phyloP scores from a whole-genome alignment of 495 filamentous ascomycete species.

The Cercophora sp. region DNA sequence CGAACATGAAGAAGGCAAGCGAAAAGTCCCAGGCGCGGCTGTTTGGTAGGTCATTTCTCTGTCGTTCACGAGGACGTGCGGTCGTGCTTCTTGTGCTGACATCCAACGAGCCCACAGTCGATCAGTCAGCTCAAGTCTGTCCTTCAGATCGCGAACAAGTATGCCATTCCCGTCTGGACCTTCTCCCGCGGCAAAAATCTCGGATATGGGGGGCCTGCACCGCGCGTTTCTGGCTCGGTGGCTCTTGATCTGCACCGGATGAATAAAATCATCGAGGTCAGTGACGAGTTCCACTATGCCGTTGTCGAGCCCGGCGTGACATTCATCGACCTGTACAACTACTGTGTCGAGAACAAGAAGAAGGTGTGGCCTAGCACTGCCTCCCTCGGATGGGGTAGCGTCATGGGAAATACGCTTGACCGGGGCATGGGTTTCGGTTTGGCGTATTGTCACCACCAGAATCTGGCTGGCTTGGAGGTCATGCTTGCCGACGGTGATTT shows the following conservation, averaged over 20 bases:
- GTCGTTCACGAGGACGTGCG: too few relatives aligned
- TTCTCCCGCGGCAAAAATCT: conserved; percentile 52
- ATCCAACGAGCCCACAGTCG: conserved; percentile 26
- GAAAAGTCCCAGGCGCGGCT: conserved; percentile 41
- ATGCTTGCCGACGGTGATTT: conserved; percentile 46
- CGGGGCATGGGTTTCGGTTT: conserved; percentile 44
- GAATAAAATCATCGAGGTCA: conserved; percentile 53
- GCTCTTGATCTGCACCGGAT: conserved; percentile 54
- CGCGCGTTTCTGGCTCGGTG: conserved; percentile 48
- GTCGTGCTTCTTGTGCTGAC: neutral
- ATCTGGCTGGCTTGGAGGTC: conserved; percentile 46
- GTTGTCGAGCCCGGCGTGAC: conserved; percentile 56
- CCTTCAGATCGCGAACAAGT: conserved; percentile 39
- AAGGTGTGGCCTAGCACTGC: conserved; percentile 54
- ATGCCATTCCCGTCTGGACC: conserved; percentile 48
- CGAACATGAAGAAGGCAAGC: conserved; percentile 21
- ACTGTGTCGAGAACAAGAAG: conserved; percentile 45
- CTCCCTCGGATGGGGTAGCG: conserved; percentile 54
- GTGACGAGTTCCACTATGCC: conserved; percentile 49
- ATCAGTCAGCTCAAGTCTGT: conserved; percentile 41
- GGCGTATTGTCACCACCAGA: conserved; percentile 47
- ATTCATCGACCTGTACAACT: conserved; percentile 50
- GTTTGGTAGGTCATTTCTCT: conserved; percentile 25
- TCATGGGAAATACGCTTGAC: conserved; percentile 50
- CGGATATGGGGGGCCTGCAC: conserved; percentile 55